Conservation (phyloP, 1,139 yeast genomes). For the Candida dubliniensis region DNA sequence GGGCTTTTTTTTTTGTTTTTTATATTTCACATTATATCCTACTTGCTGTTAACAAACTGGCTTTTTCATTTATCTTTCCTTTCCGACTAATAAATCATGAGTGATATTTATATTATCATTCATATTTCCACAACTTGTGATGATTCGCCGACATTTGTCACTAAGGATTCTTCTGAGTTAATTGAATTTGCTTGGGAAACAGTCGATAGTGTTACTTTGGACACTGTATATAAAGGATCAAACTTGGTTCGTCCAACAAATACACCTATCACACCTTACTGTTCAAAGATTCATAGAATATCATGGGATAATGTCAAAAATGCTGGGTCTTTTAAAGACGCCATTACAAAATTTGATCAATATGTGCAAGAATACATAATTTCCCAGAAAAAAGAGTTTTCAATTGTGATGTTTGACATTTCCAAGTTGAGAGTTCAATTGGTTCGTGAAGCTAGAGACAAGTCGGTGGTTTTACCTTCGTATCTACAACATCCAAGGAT, state of each 20-base stretch:
- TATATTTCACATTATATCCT: too few species aligned
- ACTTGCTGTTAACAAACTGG: too few species aligned
- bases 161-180: conserved; percentile 65
- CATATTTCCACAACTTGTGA: conserved; percentile 70
- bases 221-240: conserved; percentile 37
- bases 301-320: conserved; percentile 65
- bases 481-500: conserved; percentile 75
- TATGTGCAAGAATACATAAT: conserved; percentile 47
- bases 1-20: too few species aligned
- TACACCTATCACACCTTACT: conserved; percentile 67
- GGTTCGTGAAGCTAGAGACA: conserved; percentile 79
- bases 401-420: conserved; percentile 65
- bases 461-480: conserved; percentile 67
- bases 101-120: conserved; percentile 61
- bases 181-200: conserved; percentile 67
- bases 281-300: conserved; percentile 52
- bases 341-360: conserved; percentile 53
- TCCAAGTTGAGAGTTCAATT: conserved; percentile 76
- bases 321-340: conserved; percentile 59
- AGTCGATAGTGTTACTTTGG: conserved; percentile 39
- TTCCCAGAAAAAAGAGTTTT: conserved; percentile 51
- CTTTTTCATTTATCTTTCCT: too few species aligned
- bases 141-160: conserved; percentile 57
- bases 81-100: conserved; percentile 29
- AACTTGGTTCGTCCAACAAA: conserved; percentile 61